These are phyloP conservation scores for Knufia petricola DNA, from an alignment of 2,329 filamentous ascomycete genomes.

Conservation along the genomic window DNA sequence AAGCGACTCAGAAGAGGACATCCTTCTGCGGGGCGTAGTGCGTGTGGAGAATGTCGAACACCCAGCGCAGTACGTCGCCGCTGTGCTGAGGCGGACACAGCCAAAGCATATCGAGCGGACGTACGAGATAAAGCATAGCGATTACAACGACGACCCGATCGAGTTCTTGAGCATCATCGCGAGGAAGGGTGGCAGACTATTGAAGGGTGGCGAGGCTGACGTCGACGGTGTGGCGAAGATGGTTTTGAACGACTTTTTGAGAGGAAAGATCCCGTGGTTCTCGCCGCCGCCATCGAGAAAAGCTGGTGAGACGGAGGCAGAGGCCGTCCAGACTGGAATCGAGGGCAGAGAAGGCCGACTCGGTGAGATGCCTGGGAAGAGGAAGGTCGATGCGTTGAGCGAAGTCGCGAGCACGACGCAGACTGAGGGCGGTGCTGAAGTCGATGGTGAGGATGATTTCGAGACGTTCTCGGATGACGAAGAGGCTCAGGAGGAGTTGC, in stretches of 20 bases:
- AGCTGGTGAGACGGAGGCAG: conserved; percentile 33
- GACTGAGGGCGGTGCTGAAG: conserved; percentile 20
- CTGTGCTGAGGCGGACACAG: conserved; percentile 71
- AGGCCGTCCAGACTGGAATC: conserved; percentile 40
- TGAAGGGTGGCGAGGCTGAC: conserved; percentile 91
- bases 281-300: conserved; percentile 63
- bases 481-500: conserved; percentile 3
- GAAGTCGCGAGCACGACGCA: conserved; percentile 22
- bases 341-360: conserved; percentile 67
- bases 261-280: conserved; percentile 95
- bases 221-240: conserved; percentile 93
- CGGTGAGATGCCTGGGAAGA: conserved; percentile 77
- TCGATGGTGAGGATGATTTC: conserved; percentile 4
- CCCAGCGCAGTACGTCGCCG: conserved; percentile 88
- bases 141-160: conserved; percentile 59
- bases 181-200: conserved; percentile 71
- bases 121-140: conserved; percentile 62
- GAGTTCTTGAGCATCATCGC: conserved; percentile 82
- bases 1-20: conserved; percentile 73
- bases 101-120: conserved; percentile 82
- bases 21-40: conserved; percentile 82
- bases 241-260: conserved; percentile 90
- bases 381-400: conserved; percentile 51
- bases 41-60: conserved; percentile 94
- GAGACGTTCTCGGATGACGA: conserved; percentile 6